Conservation (phyloP, 305 asterid genomes). For the Plantago lanceolata region DNA sequence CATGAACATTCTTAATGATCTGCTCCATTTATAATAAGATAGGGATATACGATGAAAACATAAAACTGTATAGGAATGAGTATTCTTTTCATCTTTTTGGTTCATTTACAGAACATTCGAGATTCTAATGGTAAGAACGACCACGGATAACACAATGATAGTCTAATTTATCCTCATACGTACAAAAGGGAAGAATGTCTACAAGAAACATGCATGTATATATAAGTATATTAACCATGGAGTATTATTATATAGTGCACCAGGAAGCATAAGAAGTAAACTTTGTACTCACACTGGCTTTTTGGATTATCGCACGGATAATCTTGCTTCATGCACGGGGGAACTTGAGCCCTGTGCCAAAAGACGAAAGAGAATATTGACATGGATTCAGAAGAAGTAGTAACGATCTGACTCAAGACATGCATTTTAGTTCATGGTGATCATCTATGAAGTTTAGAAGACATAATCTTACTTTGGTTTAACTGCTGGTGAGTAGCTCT, state of each 20-base stretch:
- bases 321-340: conserved; percentile 61
- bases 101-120: no score
- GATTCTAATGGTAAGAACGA: no score
- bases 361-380: conserved; percentile 16
- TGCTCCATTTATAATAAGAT: conserved; percentile 2
- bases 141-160: no score
- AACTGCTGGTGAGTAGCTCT: conserved; percentile 59
- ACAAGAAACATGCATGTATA: no score
- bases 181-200: no score
- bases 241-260: no score
- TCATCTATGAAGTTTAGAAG: background rate
- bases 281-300: conserved; percentile 40
- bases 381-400: no score
- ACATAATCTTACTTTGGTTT: conserved; percentile 46
- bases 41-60: background rate
- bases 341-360: conserved; percentile 33
- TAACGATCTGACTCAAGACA: conserved; percentile 11
- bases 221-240: no score
- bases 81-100: no score
- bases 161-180: no score
- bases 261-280: background rate
- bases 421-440: background rate
- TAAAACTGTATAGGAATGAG: no score
- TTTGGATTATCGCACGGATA: conserved; percentile 56
- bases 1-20: conserved; percentile 5